Evolutionary conservation across 2,329 filamentous ascomycete genomes (phyloP).

Genomic region (Didymosphaeria variabile): DNA sequence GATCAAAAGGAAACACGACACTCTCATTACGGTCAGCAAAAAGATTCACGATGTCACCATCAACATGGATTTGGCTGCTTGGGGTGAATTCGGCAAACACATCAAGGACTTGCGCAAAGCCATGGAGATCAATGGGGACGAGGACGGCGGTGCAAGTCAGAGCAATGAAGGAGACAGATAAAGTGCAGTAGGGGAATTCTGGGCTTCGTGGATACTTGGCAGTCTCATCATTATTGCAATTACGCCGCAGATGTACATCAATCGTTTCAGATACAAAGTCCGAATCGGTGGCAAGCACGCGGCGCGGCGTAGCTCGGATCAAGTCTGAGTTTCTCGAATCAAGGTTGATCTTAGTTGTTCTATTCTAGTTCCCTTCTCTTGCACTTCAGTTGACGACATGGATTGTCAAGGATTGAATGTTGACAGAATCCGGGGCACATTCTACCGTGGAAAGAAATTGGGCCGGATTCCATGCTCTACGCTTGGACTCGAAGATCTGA

Average conservation of each 20-base stretch:
- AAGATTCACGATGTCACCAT: slow-evolving; percentile 23
- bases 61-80: slow-evolving; percentile 26
- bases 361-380: too few relatives aligned
- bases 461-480: too few relatives aligned
- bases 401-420: too few relatives aligned
- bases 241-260: too few relatives aligned
- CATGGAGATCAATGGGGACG: slow-evolving; percentile 20
- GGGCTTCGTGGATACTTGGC: background rate
- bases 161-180: background rate
- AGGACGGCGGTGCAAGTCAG: background rate
- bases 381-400: too few relatives aligned
- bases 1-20: slow-evolving; percentile 31
- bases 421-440: too few relatives aligned
- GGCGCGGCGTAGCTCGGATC: background rate
- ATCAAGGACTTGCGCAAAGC: slow-evolving; percentile 23
- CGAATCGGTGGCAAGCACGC: background rate
- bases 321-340: background rate
- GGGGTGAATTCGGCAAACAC: slow-evolving; percentile 37
- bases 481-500: too few relatives aligned
- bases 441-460: too few relatives aligned
- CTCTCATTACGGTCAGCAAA: slow-evolving; percentile 17
- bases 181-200: background rate
- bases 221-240: background rate
- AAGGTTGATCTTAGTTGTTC: too few relatives aligned
- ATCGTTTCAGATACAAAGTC: background rate